Percentiles rank a stretch among this genome's conserved stretches.
Conservation (phyloP, 805 yeast species). For the Ogataea glucozyma region DNA sequence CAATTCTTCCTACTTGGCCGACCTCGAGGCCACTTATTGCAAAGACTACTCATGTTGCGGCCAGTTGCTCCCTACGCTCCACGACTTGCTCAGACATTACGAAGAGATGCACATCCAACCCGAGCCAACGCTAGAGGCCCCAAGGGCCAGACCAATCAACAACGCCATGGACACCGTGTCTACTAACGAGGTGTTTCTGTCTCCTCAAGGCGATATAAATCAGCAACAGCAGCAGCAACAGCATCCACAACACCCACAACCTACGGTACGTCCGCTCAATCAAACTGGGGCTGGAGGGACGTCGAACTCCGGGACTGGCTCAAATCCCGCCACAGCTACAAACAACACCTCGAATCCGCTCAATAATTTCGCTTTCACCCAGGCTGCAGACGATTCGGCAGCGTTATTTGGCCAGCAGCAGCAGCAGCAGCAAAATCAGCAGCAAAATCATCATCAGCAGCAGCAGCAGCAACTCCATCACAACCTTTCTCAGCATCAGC, state of each 20-base stretch:
- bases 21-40: slow-evolving; percentile 93
- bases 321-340: no score
- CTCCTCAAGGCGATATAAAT: slow-evolving; percentile 27
- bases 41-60: slow-evolving; percentile 98
- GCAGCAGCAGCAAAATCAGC: slow-evolving; percentile 15
- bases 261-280: slow-evolving; percentile 6
- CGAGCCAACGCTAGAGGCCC: slow-evolving; percentile 45
- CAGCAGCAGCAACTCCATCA: slow-evolving; percentile 13
- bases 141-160: slow-evolving; percentile 51
- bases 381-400: slow-evolving; percentile 7
- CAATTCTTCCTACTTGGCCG: slow-evolving; percentile 81
- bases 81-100: slow-evolving; percentile 89
- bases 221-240: slow-evolving; percentile 16
- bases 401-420: slow-evolving; percentile 15
- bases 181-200: slow-evolving; percentile 86
- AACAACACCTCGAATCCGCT: slow-evolving; percentile 15
- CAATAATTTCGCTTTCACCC: slow-evolving; percentile 27
- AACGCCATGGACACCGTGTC: slow-evolving; percentile 79
- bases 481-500: slow-evolving; percentile 5
- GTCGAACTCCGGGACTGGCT: no score
- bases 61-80: slow-evolving; percentile 84
- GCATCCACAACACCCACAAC: not conserved
- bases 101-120: slow-evolving; percentile 89
- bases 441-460: slow-evolving; percentile 12
- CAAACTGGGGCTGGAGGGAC: no score